Conservation (phyloP, 2,329 filamentous ascomycete species). For the Pseudogymnoascus sp. region DNA sequence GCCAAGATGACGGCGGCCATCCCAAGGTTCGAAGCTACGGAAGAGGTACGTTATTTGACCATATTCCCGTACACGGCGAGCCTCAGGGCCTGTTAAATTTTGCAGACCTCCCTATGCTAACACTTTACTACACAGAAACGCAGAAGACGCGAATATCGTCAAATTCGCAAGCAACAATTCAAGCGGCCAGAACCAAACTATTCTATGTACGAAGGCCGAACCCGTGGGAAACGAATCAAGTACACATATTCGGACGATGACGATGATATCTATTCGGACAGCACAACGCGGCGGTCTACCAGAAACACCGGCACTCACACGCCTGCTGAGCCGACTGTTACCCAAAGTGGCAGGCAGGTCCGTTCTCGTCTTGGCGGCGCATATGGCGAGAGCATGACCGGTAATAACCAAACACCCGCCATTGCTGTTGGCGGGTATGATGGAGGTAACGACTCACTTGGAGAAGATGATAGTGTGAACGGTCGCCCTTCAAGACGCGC, state of each 20-base stretch:
- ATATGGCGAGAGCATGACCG: slow-evolving; percentile 48
- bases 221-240: slow-evolving; percentile 88
- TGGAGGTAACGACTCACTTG: slow-evolving; percentile 37
- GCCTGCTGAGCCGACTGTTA: slow-evolving; percentile 59
- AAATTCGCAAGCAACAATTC: slow-evolving; percentile 56
- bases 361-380: slow-evolving; percentile 49
- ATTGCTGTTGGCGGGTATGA: slow-evolving; percentile 31
- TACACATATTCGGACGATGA: slow-evolving; percentile 90
- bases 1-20: slow-evolving; percentile 72
- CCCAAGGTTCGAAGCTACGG: slow-evolving; percentile 84
- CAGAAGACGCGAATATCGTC: slow-evolving; percentile 82
- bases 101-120: neutral
- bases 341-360: slow-evolving; percentile 82
- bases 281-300: slow-evolving; percentile 54
- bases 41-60: slow-evolving; percentile 55
- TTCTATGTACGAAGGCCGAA: slow-evolving; percentile 92
- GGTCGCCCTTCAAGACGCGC: slow-evolving; percentile 35
- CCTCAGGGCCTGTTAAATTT: neutral
- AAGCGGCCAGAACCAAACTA: slow-evolving; percentile 35
- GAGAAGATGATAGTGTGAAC: slow-evolving; percentile 29
- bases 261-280: slow-evolving; percentile 57
- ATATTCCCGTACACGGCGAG: neutral
- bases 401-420: slow-evolving; percentile 31
- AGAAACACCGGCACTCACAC: slow-evolving; percentile 69
- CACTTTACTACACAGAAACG: slow-evolving; percentile 58